phyloP scores from a whole-genome alignment of 192 early-diverging fungal genomes.

The Phycomyces nitens region DNA sequence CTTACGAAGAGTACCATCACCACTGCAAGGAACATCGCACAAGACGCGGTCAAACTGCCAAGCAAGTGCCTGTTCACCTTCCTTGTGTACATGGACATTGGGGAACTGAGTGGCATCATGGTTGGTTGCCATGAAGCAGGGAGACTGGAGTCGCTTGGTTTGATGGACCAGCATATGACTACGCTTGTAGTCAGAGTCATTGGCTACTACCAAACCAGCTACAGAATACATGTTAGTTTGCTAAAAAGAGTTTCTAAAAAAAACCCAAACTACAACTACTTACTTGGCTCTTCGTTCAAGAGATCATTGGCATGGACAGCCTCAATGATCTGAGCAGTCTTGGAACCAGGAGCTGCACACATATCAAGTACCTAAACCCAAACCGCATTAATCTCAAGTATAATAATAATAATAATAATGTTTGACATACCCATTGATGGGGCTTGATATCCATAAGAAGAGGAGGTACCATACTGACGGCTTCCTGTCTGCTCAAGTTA shows the following conservation, averaged over 20 bases:
- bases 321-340: conserved; percentile 91
- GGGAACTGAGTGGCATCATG: conserved; percentile 92
- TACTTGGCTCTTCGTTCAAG: conserved; percentile 51
- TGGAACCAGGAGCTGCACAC: conserved; percentile 99
- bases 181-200: conserved; percentile 91
- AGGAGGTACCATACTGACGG: conserved; percentile 98
- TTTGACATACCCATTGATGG: conserved; percentile 49
- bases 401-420: too few relatives aligned
- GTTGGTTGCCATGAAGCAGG: conserved; percentile 91
- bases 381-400: too few relatives aligned
- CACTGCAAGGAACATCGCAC: conserved; percentile 96
- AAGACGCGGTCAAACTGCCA: conserved; percentile 94
- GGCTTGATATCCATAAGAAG: conserved; percentile 87
- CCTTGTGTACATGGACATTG: conserved; percentile 47
- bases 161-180: conserved; percentile 95
- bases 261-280: too few relatives aligned
- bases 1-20: conserved; percentile 97
- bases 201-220: conserved; percentile 91
- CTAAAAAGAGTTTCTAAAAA: too few relatives aligned
- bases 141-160: conserved; percentile 89
- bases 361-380: conserved; percentile 60
- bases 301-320: conserved; percentile 65
- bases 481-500: conserved; percentile 95
- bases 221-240: neutral
- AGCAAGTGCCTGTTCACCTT: neutral